These are phyloP conservation scores for Haplosporangium gracile DNA, from an alignment of 192 early-diverging fungal species.

Conservation along the genomic window DNA sequence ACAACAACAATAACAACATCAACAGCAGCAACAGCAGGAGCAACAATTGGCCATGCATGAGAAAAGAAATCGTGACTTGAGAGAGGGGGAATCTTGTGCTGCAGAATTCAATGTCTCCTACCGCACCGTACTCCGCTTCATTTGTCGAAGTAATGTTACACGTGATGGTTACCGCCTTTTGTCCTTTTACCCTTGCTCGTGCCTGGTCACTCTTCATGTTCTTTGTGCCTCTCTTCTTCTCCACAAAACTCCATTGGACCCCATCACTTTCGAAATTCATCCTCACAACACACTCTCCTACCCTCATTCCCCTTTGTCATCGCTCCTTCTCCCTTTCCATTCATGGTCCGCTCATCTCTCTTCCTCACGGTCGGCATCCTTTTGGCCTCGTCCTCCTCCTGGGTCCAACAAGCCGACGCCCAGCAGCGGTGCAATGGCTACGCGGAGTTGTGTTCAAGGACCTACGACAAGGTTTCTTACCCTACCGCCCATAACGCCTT, in stretches of 20 bases:
- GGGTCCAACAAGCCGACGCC: constrained; percentile 16
- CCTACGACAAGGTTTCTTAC: constrained; percentile 74
- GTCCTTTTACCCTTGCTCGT: not conserved
- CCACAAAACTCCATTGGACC: not conserved
- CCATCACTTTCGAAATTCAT: not conserved
- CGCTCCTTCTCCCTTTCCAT: not conserved
- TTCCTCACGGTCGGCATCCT: constrained; percentile 17
- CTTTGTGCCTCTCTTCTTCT: not conserved
- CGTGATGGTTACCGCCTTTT: not conserved
- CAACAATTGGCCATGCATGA: too few relatives aligned
- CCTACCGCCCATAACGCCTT: constrained; percentile 83
- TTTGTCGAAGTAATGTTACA: not conserved
- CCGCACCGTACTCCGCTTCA: too few relatives aligned
- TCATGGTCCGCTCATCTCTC: constrained; percentile 29
- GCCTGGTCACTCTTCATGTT: not conserved
- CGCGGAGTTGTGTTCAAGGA: constrained; percentile 72
- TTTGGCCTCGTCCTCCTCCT: not conserved
- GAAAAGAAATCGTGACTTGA: too few relatives aligned
- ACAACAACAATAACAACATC: too few relatives aligned
- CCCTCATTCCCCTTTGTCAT: not conserved
- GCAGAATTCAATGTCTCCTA: too few relatives aligned
- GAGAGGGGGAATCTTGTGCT: too few relatives aligned
- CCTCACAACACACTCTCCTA: not conserved
- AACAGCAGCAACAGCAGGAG: too few relatives aligned
- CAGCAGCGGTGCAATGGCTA: constrained; percentile 74